Evolutionary conservation across 495 filamentous ascomycete species (phyloP).

Genomic region (Lepidopterella palustris): DNA sequence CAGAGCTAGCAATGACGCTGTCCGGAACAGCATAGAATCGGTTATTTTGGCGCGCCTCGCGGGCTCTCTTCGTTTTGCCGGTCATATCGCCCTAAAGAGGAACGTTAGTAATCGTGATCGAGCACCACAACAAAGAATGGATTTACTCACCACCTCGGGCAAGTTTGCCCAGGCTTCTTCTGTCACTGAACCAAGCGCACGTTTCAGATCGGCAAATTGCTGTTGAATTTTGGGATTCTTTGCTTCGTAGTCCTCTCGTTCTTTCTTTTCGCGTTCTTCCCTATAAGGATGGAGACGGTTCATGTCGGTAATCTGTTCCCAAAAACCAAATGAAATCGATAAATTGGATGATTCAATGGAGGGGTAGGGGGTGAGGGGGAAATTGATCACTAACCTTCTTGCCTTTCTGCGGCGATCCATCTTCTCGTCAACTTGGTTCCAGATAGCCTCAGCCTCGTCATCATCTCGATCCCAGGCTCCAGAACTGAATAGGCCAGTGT

Average conservation of each 20-base stretch:
- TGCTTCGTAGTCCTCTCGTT: constrained; percentile 88
- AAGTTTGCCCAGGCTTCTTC: constrained; percentile 97
- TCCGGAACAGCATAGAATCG: constrained; percentile 96
- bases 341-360: constrained; percentile 24
- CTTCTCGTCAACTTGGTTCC: constrained; percentile 83
- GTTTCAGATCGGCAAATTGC: constrained; percentile 93
- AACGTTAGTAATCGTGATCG: background rate
- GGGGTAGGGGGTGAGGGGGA: constrained; percentile 21
- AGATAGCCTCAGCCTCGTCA: constrained; percentile 93
- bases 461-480: constrained; percentile 91
- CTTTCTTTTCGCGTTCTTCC: constrained; percentile 89
- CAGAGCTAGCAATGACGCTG: constrained; percentile 83
- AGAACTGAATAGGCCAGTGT: constrained; percentile 89
- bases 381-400: constrained; percentile 71
- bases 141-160: constrained; percentile 63
- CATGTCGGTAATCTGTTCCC: constrained; percentile 82
- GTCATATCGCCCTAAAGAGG: constrained; percentile 63
- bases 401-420: constrained; percentile 82
- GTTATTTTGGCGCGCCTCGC: constrained; percentile 66
- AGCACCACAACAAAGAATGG: background rate
- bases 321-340: constrained; percentile 26
- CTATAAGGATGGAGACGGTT: constrained; percentile 58
- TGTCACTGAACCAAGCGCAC: constrained; percentile 76
- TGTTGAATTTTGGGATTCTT: constrained; percentile 98
- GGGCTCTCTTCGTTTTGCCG: constrained; percentile 78